A percentile compares a stretch with the other conserved stretches of the same genome.
Conservation (phyloP, 2,329 filamentous ascomycete genomes). For the Exophiala lecanii-corni region DNA sequence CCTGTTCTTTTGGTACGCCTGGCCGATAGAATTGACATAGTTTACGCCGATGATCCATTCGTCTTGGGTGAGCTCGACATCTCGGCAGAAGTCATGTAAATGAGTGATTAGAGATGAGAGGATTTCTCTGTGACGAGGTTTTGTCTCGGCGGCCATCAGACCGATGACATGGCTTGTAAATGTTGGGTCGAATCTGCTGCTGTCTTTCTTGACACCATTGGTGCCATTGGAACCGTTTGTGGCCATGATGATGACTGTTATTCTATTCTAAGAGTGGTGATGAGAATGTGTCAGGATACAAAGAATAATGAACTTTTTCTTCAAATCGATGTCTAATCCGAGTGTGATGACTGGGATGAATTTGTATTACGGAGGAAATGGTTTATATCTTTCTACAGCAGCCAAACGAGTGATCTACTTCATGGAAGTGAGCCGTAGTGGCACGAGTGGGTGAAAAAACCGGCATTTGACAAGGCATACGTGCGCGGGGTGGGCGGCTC, state of each 20-base stretch:
- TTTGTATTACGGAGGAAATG: background rate
- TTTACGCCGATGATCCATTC: slow-evolving; percentile 74
- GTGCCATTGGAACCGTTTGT: slow-evolving; percentile 4
- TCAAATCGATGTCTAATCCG: background rate
- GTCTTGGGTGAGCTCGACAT: slow-evolving; percentile 69
- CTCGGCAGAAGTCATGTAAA: slow-evolving; percentile 73
- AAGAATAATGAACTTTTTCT: background rate
- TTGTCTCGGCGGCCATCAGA: slow-evolving; percentile 65
- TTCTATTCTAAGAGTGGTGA: background rate
- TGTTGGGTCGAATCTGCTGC: slow-evolving; percentile 61
- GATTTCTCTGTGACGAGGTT: slow-evolving; percentile 60
- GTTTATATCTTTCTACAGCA: background rate
- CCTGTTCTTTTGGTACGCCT: slow-evolving; percentile 61
- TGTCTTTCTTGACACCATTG: slow-evolving; percentile 5
- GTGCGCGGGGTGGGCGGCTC: background rate
- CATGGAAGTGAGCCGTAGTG: background rate
- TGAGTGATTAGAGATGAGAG: slow-evolving; percentile 62
- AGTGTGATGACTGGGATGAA: background rate
- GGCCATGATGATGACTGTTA: slow-evolving; percentile 1
- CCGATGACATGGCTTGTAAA: slow-evolving; percentile 72
- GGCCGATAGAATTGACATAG: slow-evolving; percentile 70
- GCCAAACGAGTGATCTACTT: no score
- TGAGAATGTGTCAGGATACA: background rate
- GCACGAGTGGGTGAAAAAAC: background rate
- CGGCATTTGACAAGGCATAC: background rate